Percentiles rank a stretch among this genome's conserved stretches.
phyloP scores from a whole-genome alignment of 1,139 yeast genomes.

The Arxiozyma slooffiae region DNA sequence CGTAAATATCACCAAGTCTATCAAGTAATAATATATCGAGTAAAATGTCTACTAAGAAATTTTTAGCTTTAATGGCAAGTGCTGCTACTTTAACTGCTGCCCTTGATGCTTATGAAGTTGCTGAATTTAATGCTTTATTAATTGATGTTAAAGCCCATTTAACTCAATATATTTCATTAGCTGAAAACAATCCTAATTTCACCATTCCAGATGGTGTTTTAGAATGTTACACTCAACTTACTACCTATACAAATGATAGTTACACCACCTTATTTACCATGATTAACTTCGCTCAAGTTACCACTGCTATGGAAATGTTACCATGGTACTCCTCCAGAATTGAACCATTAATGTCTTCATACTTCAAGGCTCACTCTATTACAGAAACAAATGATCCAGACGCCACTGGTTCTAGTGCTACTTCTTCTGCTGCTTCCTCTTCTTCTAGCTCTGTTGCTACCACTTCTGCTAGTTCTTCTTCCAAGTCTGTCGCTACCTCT shows the following conservation, averaged over 20 bases:
- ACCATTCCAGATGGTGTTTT: constrained; percentile 30
- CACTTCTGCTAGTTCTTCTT: constrained; percentile 9
- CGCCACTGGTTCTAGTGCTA: constrained; percentile 12
- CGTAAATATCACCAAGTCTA: not conserved
- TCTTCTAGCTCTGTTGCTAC: constrained; percentile 9
- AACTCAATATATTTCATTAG: constrained; percentile 16
- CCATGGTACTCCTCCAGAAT: constrained; percentile 36
- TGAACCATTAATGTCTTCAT: constrained; percentile 24
- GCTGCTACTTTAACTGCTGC: constrained; percentile 12
- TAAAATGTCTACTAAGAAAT: constrained; percentile 9
- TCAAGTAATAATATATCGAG: not conserved
- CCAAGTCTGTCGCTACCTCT: constrained; percentile 9
- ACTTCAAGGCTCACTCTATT: constrained; percentile 29
- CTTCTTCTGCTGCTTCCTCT: constrained; percentile 7
- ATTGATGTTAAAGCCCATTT: constrained; percentile 17
- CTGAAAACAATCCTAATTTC: constrained; percentile 15
- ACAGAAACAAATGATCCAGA: constrained; percentile 12
- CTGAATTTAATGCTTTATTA: constrained; percentile 17
- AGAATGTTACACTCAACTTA: constrained; percentile 29
- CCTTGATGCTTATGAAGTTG: constrained; percentile 12
- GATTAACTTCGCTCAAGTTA: constrained; percentile 23
- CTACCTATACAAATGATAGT: constrained; percentile 37
- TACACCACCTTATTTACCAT: constrained; percentile 33
- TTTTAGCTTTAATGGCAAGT: constrained; percentile 12
- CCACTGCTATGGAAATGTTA: constrained; percentile 32